Evolutionary conservation across 176 grass and related monocot genomes (phyloP).

Genomic region (Stipa capillata): DNA sequence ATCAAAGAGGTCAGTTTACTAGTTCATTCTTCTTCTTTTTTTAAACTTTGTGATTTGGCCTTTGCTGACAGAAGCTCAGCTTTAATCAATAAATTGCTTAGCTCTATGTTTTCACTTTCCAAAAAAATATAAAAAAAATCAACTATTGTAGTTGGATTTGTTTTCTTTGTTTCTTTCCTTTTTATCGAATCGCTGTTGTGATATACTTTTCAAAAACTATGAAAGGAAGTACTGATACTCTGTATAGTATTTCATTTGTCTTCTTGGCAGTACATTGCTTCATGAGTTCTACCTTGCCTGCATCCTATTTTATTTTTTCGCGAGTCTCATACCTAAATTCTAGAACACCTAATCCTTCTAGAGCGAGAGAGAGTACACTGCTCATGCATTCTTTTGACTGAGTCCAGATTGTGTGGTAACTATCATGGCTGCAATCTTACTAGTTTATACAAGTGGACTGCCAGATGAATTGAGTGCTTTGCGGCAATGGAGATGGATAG

Average conservation of each 20-base stretch:
- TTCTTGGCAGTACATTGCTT: not conserved
- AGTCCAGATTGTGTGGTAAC: not conserved
- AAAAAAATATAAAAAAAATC: not conserved
- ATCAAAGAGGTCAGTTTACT: constrained; percentile 48
- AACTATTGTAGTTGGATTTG: too few relatives aligned
- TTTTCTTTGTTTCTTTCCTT: too few relatives aligned
- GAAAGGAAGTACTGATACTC: not conserved
- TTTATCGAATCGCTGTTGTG: not conserved
- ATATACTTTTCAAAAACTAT: not conserved
- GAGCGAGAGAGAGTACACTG: too few relatives aligned
- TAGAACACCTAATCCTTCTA: too few relatives aligned
- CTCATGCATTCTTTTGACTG: not conserved
- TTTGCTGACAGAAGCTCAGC: not conserved
- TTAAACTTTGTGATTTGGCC: not conserved
- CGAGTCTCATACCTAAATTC: not conserved
- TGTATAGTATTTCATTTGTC: not conserved
- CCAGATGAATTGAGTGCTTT: not conserved
- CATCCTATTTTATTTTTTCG: not conserved
- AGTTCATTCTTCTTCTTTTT: not conserved
- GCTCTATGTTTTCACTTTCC: not conserved
- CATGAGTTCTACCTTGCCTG: not conserved
- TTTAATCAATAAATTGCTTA: not conserved
- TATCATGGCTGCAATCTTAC: not conserved
- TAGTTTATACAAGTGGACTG: not conserved
- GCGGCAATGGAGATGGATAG: not conserved